Percentiles rank a stretch among this genome's conserved stretches.
Evolutionary conservation across 768 basidiomycete species (phyloP).

Genomic region (Rhodotorula paludigena): DNA sequence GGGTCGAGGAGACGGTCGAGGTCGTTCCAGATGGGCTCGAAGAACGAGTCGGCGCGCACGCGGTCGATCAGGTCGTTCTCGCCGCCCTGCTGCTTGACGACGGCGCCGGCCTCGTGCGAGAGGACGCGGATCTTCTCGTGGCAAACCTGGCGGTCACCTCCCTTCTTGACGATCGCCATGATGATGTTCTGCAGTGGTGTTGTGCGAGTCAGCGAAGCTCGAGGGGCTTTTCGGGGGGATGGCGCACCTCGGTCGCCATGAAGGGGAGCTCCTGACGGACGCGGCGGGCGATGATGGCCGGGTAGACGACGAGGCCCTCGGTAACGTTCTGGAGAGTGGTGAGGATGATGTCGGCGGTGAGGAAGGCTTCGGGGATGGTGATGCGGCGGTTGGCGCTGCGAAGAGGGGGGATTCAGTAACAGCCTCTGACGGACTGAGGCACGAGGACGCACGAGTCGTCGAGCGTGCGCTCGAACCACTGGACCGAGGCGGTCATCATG

Average conservation of each 20-base stretch:
- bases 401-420: not conserved
- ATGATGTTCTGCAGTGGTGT: conserved; percentile 63
- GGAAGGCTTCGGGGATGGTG: conserved; percentile 91
- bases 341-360: conserved; percentile 92
- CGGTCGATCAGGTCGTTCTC: conserved; percentile 94
- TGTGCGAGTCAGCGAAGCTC: not conserved
- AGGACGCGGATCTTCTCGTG: conserved; percentile 94
- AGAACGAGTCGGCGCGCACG: conserved; percentile 74
- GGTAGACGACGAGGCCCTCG: conserved; percentile 99
- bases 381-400: conserved; percentile 88
- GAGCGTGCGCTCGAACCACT: conserved; percentile 97
- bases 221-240: not conserved
- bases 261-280: conserved; percentile 94
- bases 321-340: conserved; percentile 93
- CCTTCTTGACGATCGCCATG: conserved; percentile 90
- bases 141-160: conserved; percentile 89
- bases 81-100: conserved; percentile 88
- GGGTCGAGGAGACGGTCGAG: conserved; percentile 78
- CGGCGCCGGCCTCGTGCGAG: conserved; percentile 87
- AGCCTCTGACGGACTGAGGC: conserved; percentile 19
- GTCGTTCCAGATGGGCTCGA: conserved; percentile 75
- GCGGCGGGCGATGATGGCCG: conserved; percentile 84
- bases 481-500: conserved; percentile 85
- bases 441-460: conserved; percentile 69
- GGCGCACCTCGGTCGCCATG: conserved; percentile 81